phyloP scores from a whole-genome alignment of 768 basidiomycete species.

The Kwoniella botswanensis region DNA sequence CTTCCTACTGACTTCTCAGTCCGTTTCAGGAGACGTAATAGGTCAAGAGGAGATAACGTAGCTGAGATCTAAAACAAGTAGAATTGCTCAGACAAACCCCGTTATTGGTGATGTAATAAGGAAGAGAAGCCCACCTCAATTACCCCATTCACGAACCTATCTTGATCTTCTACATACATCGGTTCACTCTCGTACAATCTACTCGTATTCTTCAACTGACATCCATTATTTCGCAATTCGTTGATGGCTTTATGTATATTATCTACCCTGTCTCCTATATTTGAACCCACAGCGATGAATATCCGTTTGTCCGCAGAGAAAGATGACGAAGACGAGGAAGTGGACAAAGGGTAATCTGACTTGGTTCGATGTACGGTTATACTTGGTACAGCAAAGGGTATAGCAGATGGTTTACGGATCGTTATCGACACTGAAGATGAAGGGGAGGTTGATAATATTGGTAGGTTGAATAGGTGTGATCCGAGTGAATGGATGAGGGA shows the following conservation, averaged over 20 bases:
- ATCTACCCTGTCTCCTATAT: slow-evolving; percentile 81
- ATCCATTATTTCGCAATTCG: slow-evolving; percentile 64
- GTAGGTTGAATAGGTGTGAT: slow-evolving; percentile 59
- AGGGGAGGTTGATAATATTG: slow-evolving; percentile 41
- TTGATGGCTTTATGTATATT: slow-evolving; percentile 81
- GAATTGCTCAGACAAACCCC: not conserved
- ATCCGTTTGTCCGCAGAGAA: slow-evolving; percentile 54
- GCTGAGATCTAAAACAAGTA: slow-evolving; percentile 71
- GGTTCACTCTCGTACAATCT: slow-evolving; percentile 91
- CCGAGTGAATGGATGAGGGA: slow-evolving; percentile 69
- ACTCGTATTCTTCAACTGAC: slow-evolving; percentile 63
- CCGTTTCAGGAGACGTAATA: slow-evolving; percentile 71
- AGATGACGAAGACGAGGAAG: not conserved
- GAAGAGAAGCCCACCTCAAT: slow-evolving; percentile 68
- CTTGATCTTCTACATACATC: slow-evolving; percentile 95
- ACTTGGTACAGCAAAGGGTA: slow-evolving; percentile 73
- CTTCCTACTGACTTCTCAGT: slow-evolving; percentile 80
- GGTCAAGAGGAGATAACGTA: slow-evolving; percentile 65
- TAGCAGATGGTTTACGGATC: slow-evolving; percentile 73
- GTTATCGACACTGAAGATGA: slow-evolving; percentile 62
- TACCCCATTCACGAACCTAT: slow-evolving; percentile 86
- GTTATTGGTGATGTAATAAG: not conserved
- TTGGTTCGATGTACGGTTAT: slow-evolving; percentile 64
- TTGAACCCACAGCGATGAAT: slow-evolving; percentile 84
- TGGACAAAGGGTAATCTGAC: slow-evolving; percentile 1